Base-by-base conservation (phyloP, 1,139 yeast genomes). In the Meyerozyma guilliermondii region DNA sequence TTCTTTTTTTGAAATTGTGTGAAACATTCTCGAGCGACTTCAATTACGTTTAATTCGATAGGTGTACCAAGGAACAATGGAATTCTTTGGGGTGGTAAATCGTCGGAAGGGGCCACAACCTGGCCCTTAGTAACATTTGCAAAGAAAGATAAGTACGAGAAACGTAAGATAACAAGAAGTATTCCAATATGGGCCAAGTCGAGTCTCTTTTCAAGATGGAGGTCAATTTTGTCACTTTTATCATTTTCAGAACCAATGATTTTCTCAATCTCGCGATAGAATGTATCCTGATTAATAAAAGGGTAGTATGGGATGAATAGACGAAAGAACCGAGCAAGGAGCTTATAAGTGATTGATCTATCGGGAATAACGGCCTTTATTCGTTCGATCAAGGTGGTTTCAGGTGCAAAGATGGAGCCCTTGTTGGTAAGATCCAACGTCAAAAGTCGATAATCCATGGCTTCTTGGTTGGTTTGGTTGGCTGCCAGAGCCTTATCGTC, bases 121-220 rank as follows among this genome's bases (percentile, higher is more conserved):
- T 13, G 37, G 22, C 8, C 18, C 13, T 16, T 39, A 16, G 16
- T 14, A 14, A 22, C 36, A 39, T 39, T 39, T 9, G 29, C 26
- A 30, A 39, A 39, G 8, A 33, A 35, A 13, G 41, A 39, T 9
- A 39, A 29, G 16, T 39, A 35, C 13, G 38, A 14, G 11, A 39
- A 34, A 8, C 41, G 29, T 5, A 39, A n/a, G 4, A 39, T 31
- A n/a, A 35, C 33, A 9, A 39, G 33, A 16, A 39, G 24, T 7
- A 34, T 39, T 34, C 41, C 41, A 35, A 39, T 18, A n/a, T 18
- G 24, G 5, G 41, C 41, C 16, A 34, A 34, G 24, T 39, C 41
- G 13, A 35, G n/a, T 17, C 37, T 31, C 10, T 20, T 35, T 17
- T 14, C 17, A 17, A 39, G 26, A n/a, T 20, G n/a, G 2, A 39